Conservation (phyloP, 2,329 filamentous ascomycete species). For the Boeremia lycopersici region DNA sequence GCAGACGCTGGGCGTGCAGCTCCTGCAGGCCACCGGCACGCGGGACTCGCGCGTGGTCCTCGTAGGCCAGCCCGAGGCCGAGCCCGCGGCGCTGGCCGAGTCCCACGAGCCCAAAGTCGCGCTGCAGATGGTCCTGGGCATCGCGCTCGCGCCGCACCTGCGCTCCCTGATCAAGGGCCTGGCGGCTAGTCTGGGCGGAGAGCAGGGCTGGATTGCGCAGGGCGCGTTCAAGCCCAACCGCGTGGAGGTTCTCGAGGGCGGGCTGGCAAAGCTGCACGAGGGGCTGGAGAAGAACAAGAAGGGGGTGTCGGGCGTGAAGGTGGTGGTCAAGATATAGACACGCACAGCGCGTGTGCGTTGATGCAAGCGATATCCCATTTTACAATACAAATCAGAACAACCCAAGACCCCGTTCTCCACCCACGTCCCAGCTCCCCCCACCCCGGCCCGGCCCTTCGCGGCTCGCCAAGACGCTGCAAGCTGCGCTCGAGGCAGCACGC, state of each 20-base stretch:
- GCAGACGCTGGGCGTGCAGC: conserved; percentile 7
- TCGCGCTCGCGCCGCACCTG: conserved; percentile 8
- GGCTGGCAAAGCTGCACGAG: conserved; percentile 14
- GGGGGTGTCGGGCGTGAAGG: conserved; percentile 20
- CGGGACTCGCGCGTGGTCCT: neutral
- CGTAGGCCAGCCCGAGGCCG: conserved; percentile 4
- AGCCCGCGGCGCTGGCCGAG: conserved; percentile 8
- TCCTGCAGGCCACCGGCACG: conserved; percentile 7
- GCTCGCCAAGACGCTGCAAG: too few relatives aligned
- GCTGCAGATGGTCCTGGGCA: conserved; percentile 8
- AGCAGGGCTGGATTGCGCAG: conserved; percentile 14
- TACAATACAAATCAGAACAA: too few relatives aligned
- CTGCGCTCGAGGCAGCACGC: too few relatives aligned
- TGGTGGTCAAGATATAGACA: conserved; percentile 2
- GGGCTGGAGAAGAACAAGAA: conserved; percentile 16
- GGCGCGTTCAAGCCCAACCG: conserved; percentile 14
- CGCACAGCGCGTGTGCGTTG: neutral
- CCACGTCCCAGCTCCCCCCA: too few relatives aligned
- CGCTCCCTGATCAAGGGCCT: conserved; percentile 10
- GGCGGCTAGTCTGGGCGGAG: conserved; percentile 12
- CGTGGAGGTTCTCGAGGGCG: conserved; percentile 7
- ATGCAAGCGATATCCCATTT: neutral
- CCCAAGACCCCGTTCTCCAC: too few relatives aligned
- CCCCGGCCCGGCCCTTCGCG: too few relatives aligned
- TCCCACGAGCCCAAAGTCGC: conserved; percentile 6